Evolutionary conservation across 345 rosid genomes (phyloP), one percentile per base, ranked within the genome.

Genomic region (Melaleuca quinquenervia): DNA sequence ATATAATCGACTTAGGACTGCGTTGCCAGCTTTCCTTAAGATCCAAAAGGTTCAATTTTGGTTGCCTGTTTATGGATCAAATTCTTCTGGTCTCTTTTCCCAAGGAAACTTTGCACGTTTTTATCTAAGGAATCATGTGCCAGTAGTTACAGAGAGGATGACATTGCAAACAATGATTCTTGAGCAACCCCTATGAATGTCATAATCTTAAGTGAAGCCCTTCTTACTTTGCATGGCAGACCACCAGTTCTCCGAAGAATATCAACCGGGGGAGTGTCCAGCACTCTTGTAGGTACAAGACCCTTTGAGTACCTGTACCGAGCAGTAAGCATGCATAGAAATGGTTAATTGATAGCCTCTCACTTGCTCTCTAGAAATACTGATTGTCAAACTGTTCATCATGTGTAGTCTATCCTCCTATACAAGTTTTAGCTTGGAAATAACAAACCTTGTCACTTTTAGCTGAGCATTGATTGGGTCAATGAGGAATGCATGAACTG

Each of bases 161-260:
- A 70, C 22, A 70, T 45, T 32, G 48, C 78, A 70, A 32, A 70
- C 24, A 70, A 32, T 18, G 24, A 32, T 18, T 8, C 48, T 70
- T 70, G 78, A 70, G 13, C 78, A 70, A 32, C 78, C 78, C 24
- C 78, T 18, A 51, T 75, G 49, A 52, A 85, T 21, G 21, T 32
- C n/a, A 70, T 10, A 8, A 75, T 75, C 45, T 75, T 26, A 52
- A 24, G 11, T 27, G 11, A 32, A 50, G 51, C 78, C 52, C 76
- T 44, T 85, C 89, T 89, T 93, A 94, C 96, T 93, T 93, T 85
- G 91, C 93, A 90, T 56, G 98, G 98, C 86, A 96, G 96, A 84
- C 98, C 94, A 84, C 90, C 95, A 29, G 93, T 94, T 84, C 87
- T 91, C 85, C 89, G 89, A 50, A 96, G 93, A 84, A 88, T 85